A percentile compares a stretch with the other conserved stretches of the same genome.
These are phyloP conservation scores for Shiraia sp. DNA, from an alignment of 2,329 filamentous ascomycete genomes.

Conservation along the genomic window DNA sequence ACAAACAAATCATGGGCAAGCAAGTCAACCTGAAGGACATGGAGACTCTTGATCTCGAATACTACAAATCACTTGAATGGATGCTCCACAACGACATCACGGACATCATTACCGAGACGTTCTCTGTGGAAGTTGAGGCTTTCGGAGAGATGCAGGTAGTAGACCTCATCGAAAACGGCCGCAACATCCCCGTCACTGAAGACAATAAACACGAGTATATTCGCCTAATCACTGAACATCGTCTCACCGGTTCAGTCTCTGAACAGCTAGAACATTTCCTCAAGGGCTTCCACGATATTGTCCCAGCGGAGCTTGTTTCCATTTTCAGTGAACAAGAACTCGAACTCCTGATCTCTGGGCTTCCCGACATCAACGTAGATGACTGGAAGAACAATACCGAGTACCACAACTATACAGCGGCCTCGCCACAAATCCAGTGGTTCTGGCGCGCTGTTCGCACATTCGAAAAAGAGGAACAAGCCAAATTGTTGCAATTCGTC, in stretches of 20 bases:
- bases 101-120: conserved; percentile 94
- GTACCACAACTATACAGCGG: conserved; percentile 95
- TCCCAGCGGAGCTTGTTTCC: conserved; percentile 87
- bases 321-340: conserved; percentile 99
- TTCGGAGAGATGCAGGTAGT: conserved; percentile 89
- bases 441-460: conserved; percentile 98
- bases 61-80: conserved; percentile 98
- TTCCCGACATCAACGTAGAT: conserved; percentile 96
- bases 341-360: conserved; percentile 91
- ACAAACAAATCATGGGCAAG: conserved; percentile 95
- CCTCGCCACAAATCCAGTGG: conserved; percentile 97
- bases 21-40: conserved; percentile 98
- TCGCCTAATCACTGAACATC: conserved; percentile 90
- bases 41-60: conserved; percentile 97
- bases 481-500: conserved; percentile 96
- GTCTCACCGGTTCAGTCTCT: conserved; percentile 86
- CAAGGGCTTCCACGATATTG: conserved; percentile 96
- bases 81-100: conserved; percentile 99
- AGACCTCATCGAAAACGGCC: conserved; percentile 84
- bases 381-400: conserved; percentile 99
- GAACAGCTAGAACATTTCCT: conserved; percentile 94
- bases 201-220: conserved; percentile 99
- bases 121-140: conserved; percentile 89
- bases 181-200: conserved; percentile 90
- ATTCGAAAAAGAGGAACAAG: conserved; percentile 98